A percentile compares a stretch with the other conserved stretches of the same genome.
Conservation (phyloP, 768 basidiomycete genomes). For the Lactarius vividus region DNA sequence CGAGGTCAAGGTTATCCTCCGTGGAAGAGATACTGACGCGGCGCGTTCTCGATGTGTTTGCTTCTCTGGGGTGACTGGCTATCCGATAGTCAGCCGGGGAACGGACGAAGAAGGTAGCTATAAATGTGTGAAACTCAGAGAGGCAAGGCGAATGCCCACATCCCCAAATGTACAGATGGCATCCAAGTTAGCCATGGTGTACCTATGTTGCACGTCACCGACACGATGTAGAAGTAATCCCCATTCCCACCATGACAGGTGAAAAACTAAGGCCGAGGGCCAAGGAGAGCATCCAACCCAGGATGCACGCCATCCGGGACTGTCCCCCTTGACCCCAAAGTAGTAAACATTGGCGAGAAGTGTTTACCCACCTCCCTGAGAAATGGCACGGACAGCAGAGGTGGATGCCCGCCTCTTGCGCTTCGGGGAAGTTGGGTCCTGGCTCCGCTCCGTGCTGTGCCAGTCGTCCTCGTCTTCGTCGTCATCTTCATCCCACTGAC, state of each 20-base stretch:
- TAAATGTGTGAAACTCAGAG: neutral
- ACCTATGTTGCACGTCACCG: slow-evolving; percentile 1
- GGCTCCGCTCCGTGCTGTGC: slow-evolving; percentile 30
- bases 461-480: slow-evolving; percentile 48
- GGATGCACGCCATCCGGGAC: neutral
- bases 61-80: slow-evolving; percentile 30
- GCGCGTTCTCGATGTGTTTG: slow-evolving; percentile 10
- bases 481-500: slow-evolving; percentile 48
- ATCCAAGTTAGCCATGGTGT: slow-evolving; percentile 2
- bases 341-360: neutral
- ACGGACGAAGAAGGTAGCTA: neutral
- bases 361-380: slow-evolving; percentile 20
- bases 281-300: neutral
- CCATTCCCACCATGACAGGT: neutral
- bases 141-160: neutral
- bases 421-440: slow-evolving; percentile 37
- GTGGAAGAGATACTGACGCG: slow-evolving; percentile 28
- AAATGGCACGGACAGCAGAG: slow-evolving; percentile 18
- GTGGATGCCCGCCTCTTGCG: slow-evolving; percentile 33
- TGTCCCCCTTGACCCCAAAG: neutral
- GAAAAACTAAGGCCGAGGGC: slow-evolving; percentile 3
- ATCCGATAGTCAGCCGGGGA: slow-evolving; percentile 5
- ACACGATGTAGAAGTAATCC: neutral
- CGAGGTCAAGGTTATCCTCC: slow-evolving; percentile 30
- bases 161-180: neutral